These are phyloP conservation scores for Lavandula angustifolia DNA, from an alignment of 257 asterid species.

Conservation along the genomic window DNA sequence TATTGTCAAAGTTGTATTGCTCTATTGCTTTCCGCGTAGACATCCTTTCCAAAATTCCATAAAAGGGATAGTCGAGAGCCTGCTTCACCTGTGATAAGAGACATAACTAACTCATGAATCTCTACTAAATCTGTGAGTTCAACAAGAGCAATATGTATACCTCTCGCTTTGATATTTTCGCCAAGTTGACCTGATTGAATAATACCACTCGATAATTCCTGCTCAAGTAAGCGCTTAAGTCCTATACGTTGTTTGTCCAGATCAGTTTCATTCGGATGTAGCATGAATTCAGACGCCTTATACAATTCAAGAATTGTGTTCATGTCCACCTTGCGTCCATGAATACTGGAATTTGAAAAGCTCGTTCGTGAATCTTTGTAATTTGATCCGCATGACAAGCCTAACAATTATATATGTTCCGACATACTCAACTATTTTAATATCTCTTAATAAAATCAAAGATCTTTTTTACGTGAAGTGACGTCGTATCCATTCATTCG, in stretches of 20 bases:
- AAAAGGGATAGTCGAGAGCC: too few species aligned
- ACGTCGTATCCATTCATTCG: conserved; percentile 70
- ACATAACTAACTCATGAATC: too few species aligned
- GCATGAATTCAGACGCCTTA: conserved; percentile 56
- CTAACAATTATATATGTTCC: conserved; percentile 5
- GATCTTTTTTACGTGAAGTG: conserved; percentile 48
- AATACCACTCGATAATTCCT: conserved; percentile 37
- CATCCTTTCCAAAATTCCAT: too few species aligned
- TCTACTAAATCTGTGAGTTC: too few species aligned
- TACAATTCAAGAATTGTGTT: conserved; percentile 54
- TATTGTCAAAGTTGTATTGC: too few species aligned
- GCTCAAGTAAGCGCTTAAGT: conserved; percentile 50
- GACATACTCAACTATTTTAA: background rate
- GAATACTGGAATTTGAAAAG: conserved; percentile 33
- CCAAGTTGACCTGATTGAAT: too few species aligned
- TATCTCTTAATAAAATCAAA: background rate
- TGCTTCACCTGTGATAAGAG: too few species aligned
- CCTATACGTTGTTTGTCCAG: too few species aligned
- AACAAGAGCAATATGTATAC: conserved; percentile 44
- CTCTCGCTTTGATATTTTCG: conserved; percentile 51
- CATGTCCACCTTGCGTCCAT: conserved; percentile 46
- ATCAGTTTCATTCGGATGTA: conserved; percentile 48
- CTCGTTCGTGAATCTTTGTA: conserved; percentile 39
- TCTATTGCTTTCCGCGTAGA: too few species aligned
- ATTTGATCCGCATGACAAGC: conserved; percentile 49